Conservation (phyloP, 148 eudicot genomes). For the Arbutus unedo region DNA sequence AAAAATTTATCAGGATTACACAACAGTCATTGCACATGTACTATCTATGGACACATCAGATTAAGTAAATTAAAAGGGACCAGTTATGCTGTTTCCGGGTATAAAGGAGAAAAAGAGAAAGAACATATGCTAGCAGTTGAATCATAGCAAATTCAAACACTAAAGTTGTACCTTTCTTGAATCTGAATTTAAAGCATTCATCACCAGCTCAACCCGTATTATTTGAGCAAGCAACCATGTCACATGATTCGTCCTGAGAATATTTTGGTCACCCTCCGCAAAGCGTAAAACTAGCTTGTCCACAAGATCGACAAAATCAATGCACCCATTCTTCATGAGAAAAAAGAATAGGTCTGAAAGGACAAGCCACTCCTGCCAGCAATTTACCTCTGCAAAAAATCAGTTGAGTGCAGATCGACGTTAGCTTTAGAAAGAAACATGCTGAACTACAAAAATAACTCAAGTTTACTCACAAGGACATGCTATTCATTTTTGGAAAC, state of each 20-base stretch:
- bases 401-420: conserved; percentile 9
- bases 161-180: conserved; percentile 69
- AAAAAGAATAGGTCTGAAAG: conserved; percentile 90
- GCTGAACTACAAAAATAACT: background rate
- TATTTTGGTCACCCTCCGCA: conserved; percentile 72
- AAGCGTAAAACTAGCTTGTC: conserved; percentile 83
- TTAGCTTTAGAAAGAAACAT: conserved; percentile 15
- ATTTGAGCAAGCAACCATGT: conserved; percentile 94
- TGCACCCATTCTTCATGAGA: conserved; percentile 85
- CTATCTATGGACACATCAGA: background rate
- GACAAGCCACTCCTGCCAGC: conserved; percentile 99
- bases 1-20: background rate
- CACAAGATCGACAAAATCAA: conserved; percentile 92
- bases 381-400: conserved; percentile 58
- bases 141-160: conserved; percentile 9
- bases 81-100: background rate
- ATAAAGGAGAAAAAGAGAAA: background rate
- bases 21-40: background rate
- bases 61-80: background rate
- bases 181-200: conserved; percentile 78
- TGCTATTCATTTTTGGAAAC: background rate
- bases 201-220: conserved; percentile 84
- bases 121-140: background rate
- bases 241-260: conserved; percentile 87
- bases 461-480: background rate